Conservation (phyloP, 306 rosid species). For the Vigna mungo region DNA sequence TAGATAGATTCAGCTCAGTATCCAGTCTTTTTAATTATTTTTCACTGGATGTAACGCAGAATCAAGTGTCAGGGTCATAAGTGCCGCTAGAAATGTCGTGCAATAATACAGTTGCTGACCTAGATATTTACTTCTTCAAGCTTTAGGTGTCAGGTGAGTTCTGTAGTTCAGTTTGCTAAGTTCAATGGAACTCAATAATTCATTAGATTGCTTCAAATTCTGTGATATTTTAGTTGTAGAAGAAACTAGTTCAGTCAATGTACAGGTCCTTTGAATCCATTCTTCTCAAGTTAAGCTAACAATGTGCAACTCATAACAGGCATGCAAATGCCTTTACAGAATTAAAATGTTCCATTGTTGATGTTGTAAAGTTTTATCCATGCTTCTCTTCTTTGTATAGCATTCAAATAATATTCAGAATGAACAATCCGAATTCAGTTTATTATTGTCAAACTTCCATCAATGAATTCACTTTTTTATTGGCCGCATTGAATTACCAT, state of each 20-base stretch:
- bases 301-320: slow-evolving; percentile 38
- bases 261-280: slow-evolving; percentile 51
- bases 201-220: slow-evolving; percentile 27
- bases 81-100: slow-evolving; percentile 41
- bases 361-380: slow-evolving; percentile 39
- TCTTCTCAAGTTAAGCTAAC: slow-evolving; percentile 41
- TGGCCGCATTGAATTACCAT: too few species aligned
- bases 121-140: slow-evolving; percentile 38
- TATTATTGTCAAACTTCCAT: neutral
- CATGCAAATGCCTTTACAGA: slow-evolving; percentile 31
- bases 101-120: slow-evolving; percentile 43
- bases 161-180: slow-evolving; percentile 43
- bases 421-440: neutral
- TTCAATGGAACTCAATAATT: slow-evolving; percentile 11
- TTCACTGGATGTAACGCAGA: slow-evolving; percentile 32
- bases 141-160: slow-evolving; percentile 53
- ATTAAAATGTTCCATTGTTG: slow-evolving; percentile 33
- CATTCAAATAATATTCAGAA: slow-evolving; percentile 6
- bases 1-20: slow-evolving; percentile 55
- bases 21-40: slow-evolving; percentile 16
- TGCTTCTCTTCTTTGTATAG: slow-evolving; percentile 36
- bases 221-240: slow-evolving; percentile 35
- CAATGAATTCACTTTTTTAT: neutral
- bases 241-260: slow-evolving; percentile 50
- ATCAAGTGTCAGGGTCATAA: slow-evolving; percentile 36